phyloP scores from a whole-genome alignment of 2,329 filamentous ascomycete genomes.

The Zymoseptoria crescenta region DNA sequence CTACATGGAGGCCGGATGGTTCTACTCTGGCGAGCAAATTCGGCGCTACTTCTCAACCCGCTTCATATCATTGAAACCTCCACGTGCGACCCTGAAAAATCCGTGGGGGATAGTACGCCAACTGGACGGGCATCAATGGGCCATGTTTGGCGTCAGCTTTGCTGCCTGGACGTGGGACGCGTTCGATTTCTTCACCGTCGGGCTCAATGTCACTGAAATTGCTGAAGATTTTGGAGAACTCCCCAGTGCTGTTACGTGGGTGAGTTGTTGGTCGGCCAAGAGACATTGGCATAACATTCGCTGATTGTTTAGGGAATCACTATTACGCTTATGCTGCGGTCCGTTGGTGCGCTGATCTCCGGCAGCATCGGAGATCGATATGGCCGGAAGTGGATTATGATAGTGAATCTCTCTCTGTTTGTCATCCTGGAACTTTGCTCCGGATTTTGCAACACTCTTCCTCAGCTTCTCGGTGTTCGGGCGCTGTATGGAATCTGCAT shows the following conservation, averaged over 20 bases:
- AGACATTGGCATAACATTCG: not conserved
- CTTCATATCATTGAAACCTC: constrained; percentile 14
- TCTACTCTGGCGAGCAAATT: constrained; percentile 18
- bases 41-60: constrained; percentile 13
- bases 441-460: constrained; percentile 30
- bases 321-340: constrained; percentile 27
- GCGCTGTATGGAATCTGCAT: constrained; percentile 34
- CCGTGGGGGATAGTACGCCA: constrained; percentile 22
- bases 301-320: constrained; percentile 14
- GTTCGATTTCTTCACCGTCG: constrained; percentile 45
- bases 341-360: constrained; percentile 26
- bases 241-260: not conserved
- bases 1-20: constrained; percentile 17
- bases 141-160: constrained; percentile 23
- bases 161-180: constrained; percentile 51
- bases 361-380: constrained; percentile 25
- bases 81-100: constrained; percentile 20
- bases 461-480: constrained; percentile 32
- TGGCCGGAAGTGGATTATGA: constrained; percentile 31
- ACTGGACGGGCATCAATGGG: constrained; percentile 27
- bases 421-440: constrained; percentile 32
- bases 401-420: constrained; percentile 31
- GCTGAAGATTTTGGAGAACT: constrained; percentile 3
- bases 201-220: constrained; percentile 2
- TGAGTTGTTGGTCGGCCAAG: not conserved